These are phyloP conservation scores for Candida krabiensis DNA, from an alignment of 805 yeast genomes.

Conservation along the genomic window DNA sequence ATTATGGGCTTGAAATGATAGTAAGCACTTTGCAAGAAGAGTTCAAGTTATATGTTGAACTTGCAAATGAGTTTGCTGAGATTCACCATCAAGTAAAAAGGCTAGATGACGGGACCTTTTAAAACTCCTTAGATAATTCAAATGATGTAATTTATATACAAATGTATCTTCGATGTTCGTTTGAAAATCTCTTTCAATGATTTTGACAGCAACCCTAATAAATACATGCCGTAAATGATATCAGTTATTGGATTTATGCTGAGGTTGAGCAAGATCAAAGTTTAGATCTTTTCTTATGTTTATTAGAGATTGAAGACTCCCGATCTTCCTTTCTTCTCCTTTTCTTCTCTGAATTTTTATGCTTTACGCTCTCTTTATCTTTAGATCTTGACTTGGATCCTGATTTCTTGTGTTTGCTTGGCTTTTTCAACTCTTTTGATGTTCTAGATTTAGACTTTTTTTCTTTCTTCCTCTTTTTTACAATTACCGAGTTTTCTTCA, in stretches of 20 bases:
- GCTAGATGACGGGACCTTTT: slow-evolving; percentile 16
- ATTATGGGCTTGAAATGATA: slow-evolving; percentile 47
- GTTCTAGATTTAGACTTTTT: slow-evolving; percentile 24
- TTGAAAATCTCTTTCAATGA: too few species aligned
- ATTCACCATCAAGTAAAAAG: slow-evolving; percentile 54
- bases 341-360: slow-evolving; percentile 18
- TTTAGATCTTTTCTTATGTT: too few species aligned
- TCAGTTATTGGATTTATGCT: too few species aligned
- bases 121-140: too few species aligned
- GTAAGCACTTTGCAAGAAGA: slow-evolving; percentile 66
- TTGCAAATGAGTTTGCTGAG: slow-evolving; percentile 72
- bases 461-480: slow-evolving; percentile 26
- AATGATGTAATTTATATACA: too few species aligned
- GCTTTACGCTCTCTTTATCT: slow-evolving; percentile 25
- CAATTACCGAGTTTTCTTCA: slow-evolving; percentile 30
- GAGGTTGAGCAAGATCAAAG: too few species aligned
- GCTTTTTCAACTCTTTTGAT: slow-evolving; percentile 18
- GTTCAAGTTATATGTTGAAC: slow-evolving; percentile 68
- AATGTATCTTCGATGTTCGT: too few species aligned
- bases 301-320: too few species aligned
- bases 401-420: slow-evolving; percentile 24
- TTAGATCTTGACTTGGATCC: too few species aligned
- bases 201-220: too few species aligned
- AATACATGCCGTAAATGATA: too few species aligned
- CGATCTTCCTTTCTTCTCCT: slow-evolving; percentile 9